Base-by-base conservation (phyloP, 1,284 basidiomycete genomes). In the Trametes sp. region DNA sequence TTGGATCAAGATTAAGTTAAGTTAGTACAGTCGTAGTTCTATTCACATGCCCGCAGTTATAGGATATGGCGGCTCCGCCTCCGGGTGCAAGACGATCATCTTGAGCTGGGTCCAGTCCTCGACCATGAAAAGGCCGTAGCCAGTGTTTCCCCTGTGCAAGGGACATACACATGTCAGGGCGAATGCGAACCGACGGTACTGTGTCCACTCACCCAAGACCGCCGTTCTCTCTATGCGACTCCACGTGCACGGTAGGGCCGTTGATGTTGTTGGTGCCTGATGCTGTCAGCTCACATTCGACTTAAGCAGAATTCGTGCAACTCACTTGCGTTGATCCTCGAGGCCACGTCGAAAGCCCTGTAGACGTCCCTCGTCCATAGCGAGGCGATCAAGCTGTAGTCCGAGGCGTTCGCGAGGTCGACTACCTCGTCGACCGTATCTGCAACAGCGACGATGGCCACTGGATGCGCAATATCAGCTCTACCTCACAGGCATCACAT, bases 321-420 rank as follows among this genome's bases (percentile, higher is more conserved):
- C 74, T 42, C 49, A 84, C 84, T 81, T 60, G 81, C 75, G 28
- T 76, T 78, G 48, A 90, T 79, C 2, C 81, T 76, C 21, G 76
- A 73, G 10, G 85, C 84, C 7, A 88, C 77, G 10, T 80, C 70
- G 57, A 84, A 75, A 1, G 82, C 86, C 26, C 70, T 71, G 64
- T 80, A 76, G 13, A 84, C 59, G 68, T 88, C 80, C 1, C 69
- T 71, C 0, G 86, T 84, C 84, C 86, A 90, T 10, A 89, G 65
- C 1, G 79, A 75, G 0, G 86, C 80, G 2, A 78, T 75, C 31
- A 89, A 72, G 1, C 84, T 83, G 66, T 86, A 89, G 0, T 83
- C 81, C 0, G 84, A 80, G 11, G 80, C 77, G 67, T 90, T 87
- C 4, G 84, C 84, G 5, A 84, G 70, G 35, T 83, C 80, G 16